phyloP scores from a whole-genome alignment of 345 rosid genomes.

The Iberis pinnata region DNA sequence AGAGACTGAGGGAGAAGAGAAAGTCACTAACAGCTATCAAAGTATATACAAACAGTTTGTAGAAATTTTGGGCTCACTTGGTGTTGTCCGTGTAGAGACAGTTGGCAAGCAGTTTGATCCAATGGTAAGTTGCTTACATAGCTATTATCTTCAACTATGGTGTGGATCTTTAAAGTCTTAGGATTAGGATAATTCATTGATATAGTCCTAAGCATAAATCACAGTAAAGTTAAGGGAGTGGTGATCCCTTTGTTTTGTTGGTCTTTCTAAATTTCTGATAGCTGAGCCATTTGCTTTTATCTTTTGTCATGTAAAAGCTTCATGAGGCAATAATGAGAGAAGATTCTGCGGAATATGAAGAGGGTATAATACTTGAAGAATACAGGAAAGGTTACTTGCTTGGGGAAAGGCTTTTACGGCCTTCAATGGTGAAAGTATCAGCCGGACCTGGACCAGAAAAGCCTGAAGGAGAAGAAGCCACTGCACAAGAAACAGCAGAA shows the following conservation, averaged over 20 bases:
- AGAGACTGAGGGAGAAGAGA: conserved; percentile 87
- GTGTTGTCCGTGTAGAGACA: conserved; percentile 79
- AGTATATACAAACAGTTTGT: conserved; percentile 83
- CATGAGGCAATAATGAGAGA: conserved; percentile 96
- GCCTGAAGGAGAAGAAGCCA: conserved; percentile 33
- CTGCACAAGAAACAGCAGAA: conserved; percentile 21
- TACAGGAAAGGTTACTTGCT: conserved; percentile 79
- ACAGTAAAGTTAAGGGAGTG: conserved; percentile 3
- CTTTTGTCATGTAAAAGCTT: conserved; percentile 39
- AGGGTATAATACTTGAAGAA: conserved; percentile 74
- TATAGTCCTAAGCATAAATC: not conserved
- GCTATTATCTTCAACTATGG: conserved; percentile 3
- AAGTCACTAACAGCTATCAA: conserved; percentile 80
- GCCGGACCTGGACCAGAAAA: conserved; percentile 93
- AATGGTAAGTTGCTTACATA: conserved; percentile 52
- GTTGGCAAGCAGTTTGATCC: conserved; percentile 86
- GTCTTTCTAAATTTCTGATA: conserved; percentile 5
- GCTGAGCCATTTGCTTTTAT: conserved; percentile 7
- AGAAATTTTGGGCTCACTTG: conserved; percentile 69
- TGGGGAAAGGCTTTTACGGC: conserved; percentile 79
- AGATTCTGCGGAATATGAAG: conserved; percentile 72
- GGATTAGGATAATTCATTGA: not conserved
- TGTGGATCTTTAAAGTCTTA: not conserved
- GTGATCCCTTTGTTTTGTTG: conserved; percentile 7
- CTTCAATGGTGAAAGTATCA: conserved; percentile 95